Evolutionary conservation across 768 basidiomycete genomes (phyloP).

Genomic region (Clavaria fumosa): DNA sequence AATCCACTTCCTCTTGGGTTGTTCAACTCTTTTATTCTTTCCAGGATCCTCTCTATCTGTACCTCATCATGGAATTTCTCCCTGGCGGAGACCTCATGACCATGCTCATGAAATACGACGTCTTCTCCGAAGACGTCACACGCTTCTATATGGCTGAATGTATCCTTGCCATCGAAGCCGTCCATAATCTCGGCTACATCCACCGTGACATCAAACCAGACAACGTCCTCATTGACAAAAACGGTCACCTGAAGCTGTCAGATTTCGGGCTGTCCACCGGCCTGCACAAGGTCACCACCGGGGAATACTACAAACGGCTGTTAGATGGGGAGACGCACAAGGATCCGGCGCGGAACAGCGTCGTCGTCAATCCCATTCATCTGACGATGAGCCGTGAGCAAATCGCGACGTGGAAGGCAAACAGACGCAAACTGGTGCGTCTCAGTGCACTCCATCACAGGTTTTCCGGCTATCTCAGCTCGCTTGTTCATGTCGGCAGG

Average conservation of each 20-base stretch:
- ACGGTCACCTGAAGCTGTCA: constrained; percentile 93
- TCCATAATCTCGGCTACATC: constrained; percentile 94
- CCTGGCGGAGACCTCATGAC: constrained; percentile 99
- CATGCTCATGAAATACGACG: constrained; percentile 99
- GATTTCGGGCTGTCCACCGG: constrained; percentile 99
- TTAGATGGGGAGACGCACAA: constrained; percentile 42
- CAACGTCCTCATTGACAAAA: constrained; percentile 79
- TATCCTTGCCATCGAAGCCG: constrained; percentile 92
- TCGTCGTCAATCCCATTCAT: constrained; percentile 95
- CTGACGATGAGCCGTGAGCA: constrained; percentile 89
- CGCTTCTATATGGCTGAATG: constrained; percentile 99
- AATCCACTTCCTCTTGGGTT: constrained; percentile 92
- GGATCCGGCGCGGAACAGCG: constrained; percentile 68
- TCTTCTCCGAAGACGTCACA: constrained; percentile 95
- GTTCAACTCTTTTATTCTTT: constrained; percentile 98
- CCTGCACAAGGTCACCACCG: constrained; percentile 96
- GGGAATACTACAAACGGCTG: constrained; percentile 83
- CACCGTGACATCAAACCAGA: constrained; percentile 99
- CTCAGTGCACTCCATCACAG: background rate
- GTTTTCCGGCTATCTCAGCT: too few relatives aligned
- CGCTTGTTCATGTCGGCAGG: constrained; percentile 28
- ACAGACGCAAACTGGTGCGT: constrained; percentile 80
- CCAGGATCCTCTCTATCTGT: constrained; percentile 83
- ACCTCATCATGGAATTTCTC: constrained; percentile 98
- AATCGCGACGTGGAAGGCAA: constrained; percentile 98